Conservation (phyloP, 768 basidiomycete genomes). For the Auricularia sp. region DNA sequence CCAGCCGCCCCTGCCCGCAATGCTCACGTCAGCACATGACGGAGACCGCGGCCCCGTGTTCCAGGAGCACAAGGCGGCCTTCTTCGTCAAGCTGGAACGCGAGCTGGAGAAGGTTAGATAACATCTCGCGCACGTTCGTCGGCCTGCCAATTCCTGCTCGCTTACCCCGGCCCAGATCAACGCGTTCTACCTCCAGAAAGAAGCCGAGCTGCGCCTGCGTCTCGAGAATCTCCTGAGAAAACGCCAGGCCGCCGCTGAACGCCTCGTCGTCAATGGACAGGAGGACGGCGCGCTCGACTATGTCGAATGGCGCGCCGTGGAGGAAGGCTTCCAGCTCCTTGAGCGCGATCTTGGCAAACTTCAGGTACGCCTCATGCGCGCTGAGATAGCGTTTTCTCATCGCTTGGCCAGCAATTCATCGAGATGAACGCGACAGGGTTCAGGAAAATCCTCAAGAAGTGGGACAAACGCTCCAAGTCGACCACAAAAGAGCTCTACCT, state of each 20-base stretch:
- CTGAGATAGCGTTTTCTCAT: constrained; percentile 12
- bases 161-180: constrained; percentile 63
- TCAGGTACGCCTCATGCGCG: constrained; percentile 47
- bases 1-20: constrained; percentile 41
- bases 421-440: constrained; percentile 97
- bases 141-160: constrained; percentile 3
- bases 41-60: constrained; percentile 75
- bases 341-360: constrained; percentile 92
- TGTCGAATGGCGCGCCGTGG: constrained; percentile 91
- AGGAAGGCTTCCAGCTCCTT: constrained; percentile 90
- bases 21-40: constrained; percentile 57
- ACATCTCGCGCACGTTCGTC: not conserved
- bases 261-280: constrained; percentile 44
- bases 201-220: constrained; percentile 85
- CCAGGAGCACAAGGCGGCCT: constrained; percentile 90
- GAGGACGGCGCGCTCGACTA: constrained; percentile 37
- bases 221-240: constrained; percentile 91
- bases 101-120: constrained; percentile 83
- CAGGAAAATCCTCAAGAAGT: constrained; percentile 95
- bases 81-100: constrained; percentile 97
- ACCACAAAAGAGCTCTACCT: constrained; percentile 96
- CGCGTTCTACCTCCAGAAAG: constrained; percentile 93
- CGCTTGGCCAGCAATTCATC: constrained; percentile 68
- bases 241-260: constrained; percentile 73
- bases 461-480: constrained; percentile 92